Percentiles rank a stretch among this genome's conserved stretches.
Evolutionary conservation across 2,329 filamentous ascomycete genomes (phyloP).

Genomic region (Aspergillus udagawae): DNA sequence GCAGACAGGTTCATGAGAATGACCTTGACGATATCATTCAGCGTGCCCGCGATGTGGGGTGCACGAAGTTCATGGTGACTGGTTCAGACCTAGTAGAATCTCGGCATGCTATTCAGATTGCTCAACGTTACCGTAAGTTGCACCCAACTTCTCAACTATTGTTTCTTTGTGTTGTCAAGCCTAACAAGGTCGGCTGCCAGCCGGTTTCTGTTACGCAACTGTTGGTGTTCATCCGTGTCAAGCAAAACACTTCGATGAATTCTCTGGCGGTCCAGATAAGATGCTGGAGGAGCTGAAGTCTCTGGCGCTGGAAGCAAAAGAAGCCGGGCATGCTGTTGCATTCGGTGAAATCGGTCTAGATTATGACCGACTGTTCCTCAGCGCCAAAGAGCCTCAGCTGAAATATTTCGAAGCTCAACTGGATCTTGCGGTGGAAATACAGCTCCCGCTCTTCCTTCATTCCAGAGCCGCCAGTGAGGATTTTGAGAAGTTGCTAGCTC

Average conservation of each 20-base stretch:
- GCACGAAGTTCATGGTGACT: conserved; percentile 86
- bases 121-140: conserved; percentile 66
- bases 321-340: conserved; percentile 62
- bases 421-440: conserved; percentile 68
- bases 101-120: conserved; percentile 67
- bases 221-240: conserved; percentile 93
- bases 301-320: conserved; percentile 60
- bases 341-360: conserved; percentile 96
- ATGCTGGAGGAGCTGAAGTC: conserved; percentile 57
- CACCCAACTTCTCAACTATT: background rate
- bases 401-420: conserved; percentile 84
- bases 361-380: conserved; percentile 86
- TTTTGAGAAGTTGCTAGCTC: conserved; percentile 69
- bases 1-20: conserved; percentile 57
- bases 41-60: conserved; percentile 73
- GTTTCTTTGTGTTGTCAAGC: conserved; percentile 10
- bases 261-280: conserved; percentile 43
- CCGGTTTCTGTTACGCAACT: conserved; percentile 80
- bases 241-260: conserved; percentile 69
- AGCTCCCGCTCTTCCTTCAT: conserved; percentile 87
- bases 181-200: conserved; percentile 40
- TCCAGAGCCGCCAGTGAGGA: conserved; percentile 82
- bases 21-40: conserved; percentile 64
- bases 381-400: conserved; percentile 72
- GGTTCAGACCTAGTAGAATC: conserved; percentile 83